Evolutionary conservation across 129 eudicot genomes (phyloP), one percentile per base, ranked within the genome.

Genomic region (Dittrichia graveolens): DNA sequence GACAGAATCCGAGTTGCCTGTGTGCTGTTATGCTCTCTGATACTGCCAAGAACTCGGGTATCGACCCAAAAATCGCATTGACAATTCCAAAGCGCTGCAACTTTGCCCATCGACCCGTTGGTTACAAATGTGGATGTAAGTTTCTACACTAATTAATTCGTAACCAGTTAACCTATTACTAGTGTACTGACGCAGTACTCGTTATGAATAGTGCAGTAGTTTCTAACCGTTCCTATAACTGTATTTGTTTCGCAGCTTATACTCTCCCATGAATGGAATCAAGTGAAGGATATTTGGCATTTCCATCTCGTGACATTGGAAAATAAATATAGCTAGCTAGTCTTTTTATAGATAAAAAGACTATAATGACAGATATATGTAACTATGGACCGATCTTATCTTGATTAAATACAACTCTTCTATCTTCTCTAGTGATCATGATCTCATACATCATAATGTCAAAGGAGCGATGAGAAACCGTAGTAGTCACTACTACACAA

Each of bases 31-130:
- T 83, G 75, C 85, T 83, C 18, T 86, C 91, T 15, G 75, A 67
- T 45, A 83, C 86, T 0, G 84, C 86, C 3, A 81, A 78, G 77
- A 77, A 71, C 67, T 74, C 83, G 8, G 88, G 92, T 12, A 44
- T 79, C 39, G 75, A 83, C 41, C 83, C 83, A 0, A 57, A 71
- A 72, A 15, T 83, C 8, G 88, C 92, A 54, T 16, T 87, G 45
- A 81, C 86, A 73, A 81, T 87, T 61, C 92, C 92, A 10, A 87
- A 83, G 75, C 86, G 88, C 35, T 87, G 92, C 82, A 75, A 75
- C 77, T 40, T 86, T 35, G 79, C 76, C 16, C 62, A 76, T 61
- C 86, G 88, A 4, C 91, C 91, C 3, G 73, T 86, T 31, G 91
- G 91, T 64, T 80, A 73, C 64, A 80, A 86, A 18, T 83, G 91